Conservation (phyloP, 371 early-diverging fungal genomes). For the Mucor mucedo region DNA sequence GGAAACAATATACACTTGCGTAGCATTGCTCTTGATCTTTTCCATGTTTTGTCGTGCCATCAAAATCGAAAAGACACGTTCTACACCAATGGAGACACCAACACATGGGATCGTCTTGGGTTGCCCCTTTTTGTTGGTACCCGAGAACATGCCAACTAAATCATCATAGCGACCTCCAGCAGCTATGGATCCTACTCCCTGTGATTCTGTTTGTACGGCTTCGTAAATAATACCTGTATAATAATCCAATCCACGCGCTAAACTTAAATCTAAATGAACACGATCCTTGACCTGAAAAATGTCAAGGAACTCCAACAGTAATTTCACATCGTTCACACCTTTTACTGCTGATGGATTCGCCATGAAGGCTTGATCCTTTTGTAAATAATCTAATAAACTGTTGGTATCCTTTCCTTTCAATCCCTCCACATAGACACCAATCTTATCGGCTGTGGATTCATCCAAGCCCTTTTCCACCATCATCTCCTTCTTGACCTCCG, state of each 20-base stretch:
- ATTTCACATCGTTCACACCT: conserved; percentile 89
- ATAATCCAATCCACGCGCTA: conserved; percentile 99
- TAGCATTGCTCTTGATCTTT: conserved; percentile 76
- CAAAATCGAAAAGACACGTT: conserved; percentile 94
- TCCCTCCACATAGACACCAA: conserved; percentile 83
- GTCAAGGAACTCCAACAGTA: conserved; percentile 87
- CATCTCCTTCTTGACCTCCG: conserved; percentile 93
- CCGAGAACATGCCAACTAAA: conserved; percentile 93
- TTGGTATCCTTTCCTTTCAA: conserved; percentile 53
- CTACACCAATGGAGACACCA: conserved; percentile 97
- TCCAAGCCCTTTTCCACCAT: conserved; percentile 85
- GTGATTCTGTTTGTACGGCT: conserved; percentile 78
- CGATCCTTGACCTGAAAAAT: conserved; percentile 76
- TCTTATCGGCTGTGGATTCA: conserved; percentile 80
- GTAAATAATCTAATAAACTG: conserved; percentile 74
- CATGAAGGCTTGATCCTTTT: conserved; percentile 63
- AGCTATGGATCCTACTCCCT: conserved; percentile 97
- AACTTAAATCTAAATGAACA: conserved; percentile 85
- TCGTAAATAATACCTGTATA: conserved; percentile 99
- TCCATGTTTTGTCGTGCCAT: conserved; percentile 60
- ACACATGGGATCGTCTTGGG: conserved; percentile 94
- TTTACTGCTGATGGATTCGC: conserved; percentile 74
- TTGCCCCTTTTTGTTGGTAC: conserved; percentile 64
- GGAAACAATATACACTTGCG: conserved; percentile 88
- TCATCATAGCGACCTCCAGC: conserved; percentile 99